phyloP scores from a whole-genome alignment of 2,329 filamentous ascomycete genomes.

The Polychaeton citri region DNA sequence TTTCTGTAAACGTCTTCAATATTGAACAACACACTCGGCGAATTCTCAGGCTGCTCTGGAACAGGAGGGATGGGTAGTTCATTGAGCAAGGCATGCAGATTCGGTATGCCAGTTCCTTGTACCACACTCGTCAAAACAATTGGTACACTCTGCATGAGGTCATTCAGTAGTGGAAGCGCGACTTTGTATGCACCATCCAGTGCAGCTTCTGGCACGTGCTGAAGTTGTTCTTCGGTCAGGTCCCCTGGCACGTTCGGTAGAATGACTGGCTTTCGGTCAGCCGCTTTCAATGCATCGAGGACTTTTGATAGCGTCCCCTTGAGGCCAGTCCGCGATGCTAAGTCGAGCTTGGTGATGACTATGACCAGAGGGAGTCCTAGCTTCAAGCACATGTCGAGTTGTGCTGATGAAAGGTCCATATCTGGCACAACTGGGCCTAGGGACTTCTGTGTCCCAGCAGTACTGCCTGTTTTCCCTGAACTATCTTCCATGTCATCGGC shows the following conservation, averaged over 20 bases:
- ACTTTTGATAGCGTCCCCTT: constrained; percentile 59
- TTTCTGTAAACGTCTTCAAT: constrained; percentile 82
- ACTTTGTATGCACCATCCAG: constrained; percentile 42
- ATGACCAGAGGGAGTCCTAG: constrained; percentile 65
- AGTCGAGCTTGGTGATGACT: constrained; percentile 80
- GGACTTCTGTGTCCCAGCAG: constrained; percentile 38
- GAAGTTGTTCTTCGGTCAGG: constrained; percentile 35
- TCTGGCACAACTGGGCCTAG: constrained; percentile 40
- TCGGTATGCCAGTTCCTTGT: constrained; percentile 67
- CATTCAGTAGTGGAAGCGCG: constrained; percentile 37
- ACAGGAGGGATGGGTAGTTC: constrained; percentile 51
- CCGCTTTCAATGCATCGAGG: constrained; percentile 62
- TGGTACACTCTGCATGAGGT: constrained; percentile 48
- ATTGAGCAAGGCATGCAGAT: constrained; percentile 68
- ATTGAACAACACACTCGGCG: constrained; percentile 56
- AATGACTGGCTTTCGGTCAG: constrained; percentile 61
- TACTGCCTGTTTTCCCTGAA: constrained; percentile 28
- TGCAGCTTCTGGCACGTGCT: constrained; percentile 44
- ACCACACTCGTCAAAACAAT: constrained; percentile 81
- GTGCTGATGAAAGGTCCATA: constrained; percentile 61
- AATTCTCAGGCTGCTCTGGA: background rate
- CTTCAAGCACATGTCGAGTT: constrained; percentile 75
- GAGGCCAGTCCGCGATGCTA: constrained; percentile 61
- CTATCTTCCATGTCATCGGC: constrained; percentile 54
- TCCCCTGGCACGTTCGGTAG: constrained; percentile 30